Evolutionary conservation across 768 basidiomycete genomes (phyloP).

Genomic region (Jaapia argillacea): DNA sequence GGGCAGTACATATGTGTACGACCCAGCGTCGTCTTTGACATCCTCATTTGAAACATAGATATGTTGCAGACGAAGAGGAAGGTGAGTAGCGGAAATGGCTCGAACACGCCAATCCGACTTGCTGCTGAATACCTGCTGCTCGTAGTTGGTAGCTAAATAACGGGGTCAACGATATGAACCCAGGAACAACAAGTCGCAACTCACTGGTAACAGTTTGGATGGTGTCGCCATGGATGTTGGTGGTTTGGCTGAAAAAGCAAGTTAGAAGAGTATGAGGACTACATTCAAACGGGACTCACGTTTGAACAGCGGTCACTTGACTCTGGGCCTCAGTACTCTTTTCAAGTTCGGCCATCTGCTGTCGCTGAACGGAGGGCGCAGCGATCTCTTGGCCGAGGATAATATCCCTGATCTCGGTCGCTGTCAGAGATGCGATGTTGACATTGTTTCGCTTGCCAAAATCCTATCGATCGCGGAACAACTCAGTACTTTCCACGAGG

Average conservation of each 20-base stretch:
- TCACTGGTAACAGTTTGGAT: constrained; percentile 94
- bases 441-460: constrained; percentile 99
- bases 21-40: constrained; percentile 94
- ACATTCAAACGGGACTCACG: constrained; percentile 29
- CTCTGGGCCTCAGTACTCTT: constrained; percentile 91
- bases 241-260: constrained; percentile 58
- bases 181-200: constrained; percentile 34
- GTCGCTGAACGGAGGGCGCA: constrained; percentile 89
- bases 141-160: constrained; percentile 97
- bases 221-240: constrained; percentile 93
- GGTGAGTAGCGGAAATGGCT: constrained; percentile 94
- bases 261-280: constrained; percentile 6
- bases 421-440: constrained; percentile 94
- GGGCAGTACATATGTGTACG: constrained; percentile 91
- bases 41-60: constrained; percentile 99
- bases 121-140: constrained; percentile 97
- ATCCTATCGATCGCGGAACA: constrained; percentile 41
- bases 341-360: constrained; percentile 99
- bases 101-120: constrained; percentile 99
- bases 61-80: constrained; percentile 92
- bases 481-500: constrained; percentile 4
- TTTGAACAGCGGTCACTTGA: constrained; percentile 94
- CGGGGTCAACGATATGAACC: constrained; percentile 23
- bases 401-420: constrained; percentile 95
- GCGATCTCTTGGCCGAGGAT: constrained; percentile 99